phyloP scores from a whole-genome alignment of 495 filamentous ascomycete genomes.

The Rostrohypoxylon terebratum region DNA sequence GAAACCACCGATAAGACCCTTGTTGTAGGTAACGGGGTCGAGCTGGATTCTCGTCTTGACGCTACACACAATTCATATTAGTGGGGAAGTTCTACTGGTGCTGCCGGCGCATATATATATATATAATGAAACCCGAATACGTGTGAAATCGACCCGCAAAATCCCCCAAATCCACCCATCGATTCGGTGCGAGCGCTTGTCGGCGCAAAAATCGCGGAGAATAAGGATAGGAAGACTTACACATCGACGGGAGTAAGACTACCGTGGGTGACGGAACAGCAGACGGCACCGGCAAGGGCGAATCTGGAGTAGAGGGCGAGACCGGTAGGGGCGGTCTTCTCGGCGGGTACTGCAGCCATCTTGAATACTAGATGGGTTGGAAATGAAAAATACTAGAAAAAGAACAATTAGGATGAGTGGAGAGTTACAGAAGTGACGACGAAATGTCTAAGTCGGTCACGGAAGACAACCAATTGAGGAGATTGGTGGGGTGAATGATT shows the following conservation, averaged over 20 bases:
- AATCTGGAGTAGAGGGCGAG: conserved; percentile 80
- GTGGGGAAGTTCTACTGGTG: conserved; percentile 26
- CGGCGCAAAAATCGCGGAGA: conserved; percentile 1
- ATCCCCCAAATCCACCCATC: not conserved
- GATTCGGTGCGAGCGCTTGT: not conserved
- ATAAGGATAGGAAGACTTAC: conserved; percentile 68
- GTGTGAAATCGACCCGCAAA: not conserved
- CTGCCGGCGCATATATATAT: conserved; percentile 11
- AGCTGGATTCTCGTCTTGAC: conserved; percentile 97
- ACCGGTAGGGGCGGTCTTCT: conserved; percentile 59
- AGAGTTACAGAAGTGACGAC: conserved; percentile 42
- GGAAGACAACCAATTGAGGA: conserved; percentile 27
- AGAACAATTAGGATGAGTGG: conserved; percentile 50
- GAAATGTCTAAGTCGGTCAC: conserved; percentile 43
- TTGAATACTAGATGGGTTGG: conserved; percentile 41
- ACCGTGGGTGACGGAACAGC: conserved; percentile 95
- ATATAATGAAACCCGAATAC: not conserved
- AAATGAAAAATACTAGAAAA: conserved; percentile 24
- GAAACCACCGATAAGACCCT: conserved; percentile 88
- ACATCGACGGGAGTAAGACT: conserved; percentile 94
- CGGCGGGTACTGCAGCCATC: conserved; percentile 40
- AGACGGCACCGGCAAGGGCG: conserved; percentile 92
- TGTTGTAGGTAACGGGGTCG: conserved; percentile 90
- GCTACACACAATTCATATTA: conserved; percentile 59
- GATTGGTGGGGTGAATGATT: conserved; percentile 1